Conservation (phyloP, 2,329 filamentous ascomycete species). For the Lachnellula arida region DNA sequence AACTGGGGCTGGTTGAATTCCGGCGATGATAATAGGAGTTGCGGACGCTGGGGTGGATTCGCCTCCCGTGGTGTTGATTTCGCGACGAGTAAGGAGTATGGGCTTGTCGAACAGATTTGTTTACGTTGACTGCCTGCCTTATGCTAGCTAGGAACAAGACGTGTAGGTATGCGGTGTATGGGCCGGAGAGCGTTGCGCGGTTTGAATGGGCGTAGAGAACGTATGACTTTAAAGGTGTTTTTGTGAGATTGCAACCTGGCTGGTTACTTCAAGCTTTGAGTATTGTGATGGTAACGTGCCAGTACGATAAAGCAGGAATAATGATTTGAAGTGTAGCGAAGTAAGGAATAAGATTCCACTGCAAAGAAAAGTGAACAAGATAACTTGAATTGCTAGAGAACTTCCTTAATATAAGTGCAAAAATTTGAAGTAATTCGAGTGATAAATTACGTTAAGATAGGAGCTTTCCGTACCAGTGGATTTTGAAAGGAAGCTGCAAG, state of each 20-base stretch:
- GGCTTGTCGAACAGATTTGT: constrained; percentile 14
- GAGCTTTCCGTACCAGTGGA: no score
- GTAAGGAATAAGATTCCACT: no score
- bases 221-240: constrained; percentile 28
- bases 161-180: constrained; percentile 33
- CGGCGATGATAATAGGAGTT: constrained; percentile 10
- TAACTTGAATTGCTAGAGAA: no score
- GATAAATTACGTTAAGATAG: no score
- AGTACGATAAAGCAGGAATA: neutral
- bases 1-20: constrained; percentile 12
- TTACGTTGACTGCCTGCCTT: constrained; percentile 33
- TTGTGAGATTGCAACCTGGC: constrained; percentile 19
- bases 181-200: constrained; percentile 29
- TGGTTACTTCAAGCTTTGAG: constrained; percentile 20
- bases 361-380: no score
- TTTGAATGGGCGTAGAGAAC: constrained; percentile 19
- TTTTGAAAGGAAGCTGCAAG: no score
- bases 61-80: constrained; percentile 5
- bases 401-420: no score
- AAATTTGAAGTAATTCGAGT: no score
- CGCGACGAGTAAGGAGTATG: constrained; percentile 1
- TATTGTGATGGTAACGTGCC: no score
- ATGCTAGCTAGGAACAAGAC: constrained; percentile 33
- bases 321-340: no score
- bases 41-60: constrained; percentile 5